Evolutionary conservation across 495 filamentous ascomycete species (phyloP).

Genomic region (Alectoria sarmentosa): DNA sequence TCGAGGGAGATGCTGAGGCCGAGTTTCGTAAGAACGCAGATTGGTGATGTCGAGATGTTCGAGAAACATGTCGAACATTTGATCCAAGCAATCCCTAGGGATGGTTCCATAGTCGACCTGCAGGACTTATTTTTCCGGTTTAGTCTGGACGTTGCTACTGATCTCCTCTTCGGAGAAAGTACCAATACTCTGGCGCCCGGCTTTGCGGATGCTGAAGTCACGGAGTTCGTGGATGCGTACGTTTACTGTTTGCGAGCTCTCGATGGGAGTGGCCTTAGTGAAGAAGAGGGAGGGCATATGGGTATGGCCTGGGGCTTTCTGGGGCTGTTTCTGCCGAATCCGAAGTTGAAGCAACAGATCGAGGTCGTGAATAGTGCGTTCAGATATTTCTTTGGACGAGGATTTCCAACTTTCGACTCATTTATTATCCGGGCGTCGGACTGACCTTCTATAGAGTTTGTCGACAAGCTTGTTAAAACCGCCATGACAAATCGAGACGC

Average conservation of each 20-base stretch:
- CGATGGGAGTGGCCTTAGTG: background rate
- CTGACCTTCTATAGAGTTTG: slow-evolving; percentile 29
- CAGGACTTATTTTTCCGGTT: slow-evolving; percentile 58
- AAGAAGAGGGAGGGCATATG: background rate
- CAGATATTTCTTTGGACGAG: background rate
- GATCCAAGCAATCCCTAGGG: slow-evolving; percentile 38
- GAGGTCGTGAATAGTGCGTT: slow-evolving; percentile 21
- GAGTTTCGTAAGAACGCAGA: slow-evolving; percentile 53
- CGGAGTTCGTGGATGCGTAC: slow-evolving; percentile 38
- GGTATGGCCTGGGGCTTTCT: background rate
- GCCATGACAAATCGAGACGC: slow-evolving; percentile 26
- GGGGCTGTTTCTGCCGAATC: slow-evolving; percentile 20
- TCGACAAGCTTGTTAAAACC: slow-evolving; percentile 40
- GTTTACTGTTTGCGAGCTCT: slow-evolving; percentile 11
- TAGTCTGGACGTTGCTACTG: slow-evolving; percentile 63
- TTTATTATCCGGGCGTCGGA: background rate
- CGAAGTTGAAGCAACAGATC: slow-evolving; percentile 11
- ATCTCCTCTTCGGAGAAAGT: slow-evolving; percentile 64
- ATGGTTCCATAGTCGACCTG: slow-evolving; percentile 51
- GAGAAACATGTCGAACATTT: slow-evolving; percentile 53
- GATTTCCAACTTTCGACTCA: background rate
- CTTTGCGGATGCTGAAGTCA: background rate
- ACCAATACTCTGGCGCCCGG: slow-evolving; percentile 33
- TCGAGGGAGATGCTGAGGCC: slow-evolving; percentile 57
- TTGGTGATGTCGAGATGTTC: slow-evolving; percentile 52